Conservation (phyloP, 2,329 filamentous ascomycete species). For the Penicillium sp. region DNA sequence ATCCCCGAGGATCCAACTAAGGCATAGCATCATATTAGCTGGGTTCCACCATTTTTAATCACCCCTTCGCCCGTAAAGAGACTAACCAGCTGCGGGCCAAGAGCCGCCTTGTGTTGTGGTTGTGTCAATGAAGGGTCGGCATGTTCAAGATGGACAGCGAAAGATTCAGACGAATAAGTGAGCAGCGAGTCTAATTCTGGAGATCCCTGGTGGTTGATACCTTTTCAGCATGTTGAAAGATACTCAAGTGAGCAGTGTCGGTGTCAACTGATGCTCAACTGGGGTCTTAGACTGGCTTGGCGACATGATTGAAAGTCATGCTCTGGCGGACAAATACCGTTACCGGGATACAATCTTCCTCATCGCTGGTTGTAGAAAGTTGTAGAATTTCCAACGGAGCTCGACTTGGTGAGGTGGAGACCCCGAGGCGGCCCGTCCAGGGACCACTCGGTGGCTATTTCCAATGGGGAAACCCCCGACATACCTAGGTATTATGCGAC, state of each 20-base stretch:
- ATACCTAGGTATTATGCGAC: too few relatives aligned
- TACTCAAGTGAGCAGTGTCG: constrained; percentile 8
- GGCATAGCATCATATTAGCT: constrained; percentile 1
- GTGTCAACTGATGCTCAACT: too few relatives aligned
- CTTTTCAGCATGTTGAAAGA: constrained; percentile 14
- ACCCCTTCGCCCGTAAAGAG: constrained; percentile 19
- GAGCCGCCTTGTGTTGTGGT: constrained; percentile 17
- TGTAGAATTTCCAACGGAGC: too few relatives aligned
- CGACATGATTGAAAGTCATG: too few relatives aligned
- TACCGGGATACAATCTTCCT: too few relatives aligned
- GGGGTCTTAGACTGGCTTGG: too few relatives aligned
- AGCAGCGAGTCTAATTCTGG: background rate
- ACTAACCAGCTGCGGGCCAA: constrained; percentile 23
- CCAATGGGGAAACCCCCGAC: too few relatives aligned
- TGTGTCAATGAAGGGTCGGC: constrained; percentile 20
- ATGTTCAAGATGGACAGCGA: constrained; percentile 11
- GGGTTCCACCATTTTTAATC: constrained; percentile 22
- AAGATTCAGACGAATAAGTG: constrained; percentile 2
- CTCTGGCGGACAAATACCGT: too few relatives aligned
- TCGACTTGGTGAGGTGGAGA: too few relatives aligned
- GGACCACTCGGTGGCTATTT: too few relatives aligned
- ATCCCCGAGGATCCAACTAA: constrained; percentile 20
- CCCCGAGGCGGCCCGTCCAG: too few relatives aligned
- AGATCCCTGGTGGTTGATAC: constrained; percentile 1
- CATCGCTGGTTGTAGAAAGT: too few relatives aligned